Percentiles rank a stretch among this genome's conserved stretches.
phyloP scores from a whole-genome alignment of 106 monocot genomes.

The Platanthera zijinensis region DNA sequence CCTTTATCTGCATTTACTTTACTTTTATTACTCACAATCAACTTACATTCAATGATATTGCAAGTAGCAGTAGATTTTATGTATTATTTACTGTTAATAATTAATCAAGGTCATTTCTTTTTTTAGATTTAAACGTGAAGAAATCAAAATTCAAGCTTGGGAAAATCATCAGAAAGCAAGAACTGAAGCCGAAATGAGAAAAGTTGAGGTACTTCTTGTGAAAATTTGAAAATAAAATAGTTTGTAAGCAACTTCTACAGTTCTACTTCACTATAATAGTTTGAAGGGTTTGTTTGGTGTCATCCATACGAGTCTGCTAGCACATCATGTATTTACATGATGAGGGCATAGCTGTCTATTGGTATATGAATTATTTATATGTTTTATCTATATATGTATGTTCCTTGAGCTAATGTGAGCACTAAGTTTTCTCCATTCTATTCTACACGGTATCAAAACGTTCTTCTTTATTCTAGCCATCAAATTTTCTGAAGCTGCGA shows the following conservation, averaged over 20 bases:
- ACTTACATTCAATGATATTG: neutral
- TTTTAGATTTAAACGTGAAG: slow-evolving; percentile 43
- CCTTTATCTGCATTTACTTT: neutral
- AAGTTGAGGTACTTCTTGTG: slow-evolving; percentile 28
- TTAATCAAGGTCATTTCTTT: neutral
- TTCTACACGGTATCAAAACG: too few species aligned
- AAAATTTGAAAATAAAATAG: neutral
- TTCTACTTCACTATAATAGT: neutral
- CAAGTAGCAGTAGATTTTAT: neutral
- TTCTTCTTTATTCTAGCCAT: too few species aligned
- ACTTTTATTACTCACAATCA: neutral
- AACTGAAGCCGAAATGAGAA: slow-evolving; percentile 49
- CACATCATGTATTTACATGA: too few species aligned
- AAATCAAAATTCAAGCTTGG: slow-evolving; percentile 47
- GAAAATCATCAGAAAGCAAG: slow-evolving; percentile 56
- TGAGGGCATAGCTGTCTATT: too few species aligned
- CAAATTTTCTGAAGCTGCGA: too few species aligned
- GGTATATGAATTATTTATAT: too few species aligned
- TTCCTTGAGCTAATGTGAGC: too few species aligned
- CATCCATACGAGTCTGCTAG: neutral
- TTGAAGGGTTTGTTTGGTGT: neutral
- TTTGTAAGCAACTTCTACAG: neutral
- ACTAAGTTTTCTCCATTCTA: too few species aligned
- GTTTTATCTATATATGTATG: too few species aligned
- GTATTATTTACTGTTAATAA: neutral